These are phyloP conservation scores for Clavariopsis aquatica DNA, from an alignment of 495 filamentous ascomycete genomes.

Conservation along the genomic window DNA sequence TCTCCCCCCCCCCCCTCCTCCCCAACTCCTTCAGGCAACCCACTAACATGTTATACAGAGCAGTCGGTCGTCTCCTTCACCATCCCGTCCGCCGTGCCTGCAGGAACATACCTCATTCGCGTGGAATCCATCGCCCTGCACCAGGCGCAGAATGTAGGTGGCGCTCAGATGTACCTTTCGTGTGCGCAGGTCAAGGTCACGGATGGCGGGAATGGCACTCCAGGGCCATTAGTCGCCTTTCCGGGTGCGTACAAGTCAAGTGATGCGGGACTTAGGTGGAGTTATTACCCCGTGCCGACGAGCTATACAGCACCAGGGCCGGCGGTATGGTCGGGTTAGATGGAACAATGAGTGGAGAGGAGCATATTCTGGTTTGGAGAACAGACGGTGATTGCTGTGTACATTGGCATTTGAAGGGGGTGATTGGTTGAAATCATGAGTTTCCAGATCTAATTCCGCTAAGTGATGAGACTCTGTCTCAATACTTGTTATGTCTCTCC, in stretches of 20 bases:
- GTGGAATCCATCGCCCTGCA: slow-evolving; percentile 62
- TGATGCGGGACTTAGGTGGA: slow-evolving; percentile 27
- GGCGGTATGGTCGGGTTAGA: slow-evolving; percentile 34
- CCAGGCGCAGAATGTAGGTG: slow-evolving; percentile 34
- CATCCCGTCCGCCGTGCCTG: slow-evolving; percentile 56
- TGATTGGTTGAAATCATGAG: too few species aligned
- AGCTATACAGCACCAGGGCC: slow-evolving; percentile 36
- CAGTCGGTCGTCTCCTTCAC: slow-evolving; percentile 41
- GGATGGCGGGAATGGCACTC: slow-evolving; percentile 30
- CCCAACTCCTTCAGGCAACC: not conserved
- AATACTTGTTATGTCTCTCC: too few species aligned
- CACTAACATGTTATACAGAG: slow-evolving; percentile 10
- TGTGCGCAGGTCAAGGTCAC: slow-evolving; percentile 40
- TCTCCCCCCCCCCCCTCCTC: not conserved
- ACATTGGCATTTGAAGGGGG: too few species aligned
- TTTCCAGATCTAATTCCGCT: too few species aligned
- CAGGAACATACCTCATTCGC: slow-evolving; percentile 63
- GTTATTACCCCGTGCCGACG: slow-evolving; percentile 27
- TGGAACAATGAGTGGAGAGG: too few species aligned
- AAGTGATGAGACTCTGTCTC: too few species aligned
- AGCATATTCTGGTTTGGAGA: not conserved
- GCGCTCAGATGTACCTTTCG: slow-evolving; percentile 39
- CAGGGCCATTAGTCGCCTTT: slow-evolving; percentile 31
- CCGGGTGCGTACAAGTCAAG: slow-evolving; percentile 32
- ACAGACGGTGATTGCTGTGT: not conserved